These are phyloP conservation scores for Trypanosomatidae sp. DNA, from an alignment of 208 protist genomes.

Conservation along the genomic window DNA sequence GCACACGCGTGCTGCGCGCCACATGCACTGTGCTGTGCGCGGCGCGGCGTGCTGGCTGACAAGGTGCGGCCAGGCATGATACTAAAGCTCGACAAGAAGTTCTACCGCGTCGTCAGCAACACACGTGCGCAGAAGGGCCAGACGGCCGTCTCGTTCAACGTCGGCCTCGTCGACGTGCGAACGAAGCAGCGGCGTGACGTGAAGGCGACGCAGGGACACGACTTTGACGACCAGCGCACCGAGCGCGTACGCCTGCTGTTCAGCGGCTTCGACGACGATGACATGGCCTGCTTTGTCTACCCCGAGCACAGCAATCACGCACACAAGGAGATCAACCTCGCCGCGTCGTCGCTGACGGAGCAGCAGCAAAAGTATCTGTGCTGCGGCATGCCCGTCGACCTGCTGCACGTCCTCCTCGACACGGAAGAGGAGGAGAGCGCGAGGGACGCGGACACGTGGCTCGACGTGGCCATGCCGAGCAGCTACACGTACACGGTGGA, in stretches of 20 bases:
- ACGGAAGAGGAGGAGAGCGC: constrained; percentile 18
- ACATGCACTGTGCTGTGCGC: constrained; percentile 3
- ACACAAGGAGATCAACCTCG: constrained; percentile 69
- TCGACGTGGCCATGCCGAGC: constrained; percentile 73
- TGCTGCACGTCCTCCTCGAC: constrained; percentile 72
- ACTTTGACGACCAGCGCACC: constrained; percentile 69
- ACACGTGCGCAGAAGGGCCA: constrained; percentile 86
- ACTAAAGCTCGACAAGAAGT: constrained; percentile 57
- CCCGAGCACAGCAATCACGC: constrained; percentile 65
- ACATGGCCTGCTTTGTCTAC: constrained; percentile 83
- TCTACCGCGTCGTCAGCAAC: constrained; percentile 67
- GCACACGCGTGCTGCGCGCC: too few species aligned
- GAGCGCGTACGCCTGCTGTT: constrained; percentile 76
- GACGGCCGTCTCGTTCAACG: constrained; percentile 80
- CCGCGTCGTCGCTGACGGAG: constrained; percentile 53
- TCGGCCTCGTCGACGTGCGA: constrained; percentile 75
- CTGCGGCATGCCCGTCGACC: constrained; percentile 77
- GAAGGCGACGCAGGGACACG: constrained; percentile 68
- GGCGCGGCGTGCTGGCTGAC: constrained; percentile 68
- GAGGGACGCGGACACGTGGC: constrained; percentile 63
- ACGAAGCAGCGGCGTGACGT: constrained; percentile 49
- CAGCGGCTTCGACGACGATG: constrained; percentile 85
- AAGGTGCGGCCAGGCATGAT: constrained; percentile 81
- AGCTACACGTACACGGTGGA: constrained; percentile 83
- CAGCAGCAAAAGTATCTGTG: constrained; percentile 72